Percentiles rank a stretch among this genome's conserved stretches.
Evolutionary conservation across 176 grass and related monocot species (phyloP).

Genomic region (Canna indica): DNA sequence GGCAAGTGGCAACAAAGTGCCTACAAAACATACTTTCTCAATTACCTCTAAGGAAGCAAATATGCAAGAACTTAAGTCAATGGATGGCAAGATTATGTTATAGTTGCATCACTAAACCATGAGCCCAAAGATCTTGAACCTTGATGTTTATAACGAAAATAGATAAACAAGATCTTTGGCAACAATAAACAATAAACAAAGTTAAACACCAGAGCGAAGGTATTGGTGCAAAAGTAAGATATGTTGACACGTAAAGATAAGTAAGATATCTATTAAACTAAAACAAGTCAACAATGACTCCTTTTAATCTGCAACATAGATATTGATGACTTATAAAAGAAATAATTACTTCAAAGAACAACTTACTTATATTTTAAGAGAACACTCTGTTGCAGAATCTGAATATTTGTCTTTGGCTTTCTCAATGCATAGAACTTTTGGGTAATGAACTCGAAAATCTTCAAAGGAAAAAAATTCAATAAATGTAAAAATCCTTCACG

Average conservation of each 20-base stretch:
- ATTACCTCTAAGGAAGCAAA: too few species aligned
- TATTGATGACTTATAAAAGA: not conserved
- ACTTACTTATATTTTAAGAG: conserved; percentile 98
- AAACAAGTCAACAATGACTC: not conserved
- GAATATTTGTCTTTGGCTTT: conserved; percentile 99
- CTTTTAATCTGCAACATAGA: not conserved
- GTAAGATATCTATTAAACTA: not conserved
- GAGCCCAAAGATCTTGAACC: too few species aligned
- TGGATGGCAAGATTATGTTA: too few species aligned
- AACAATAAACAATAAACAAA: too few species aligned
- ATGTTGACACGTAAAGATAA: not conserved
- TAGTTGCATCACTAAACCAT: too few species aligned
- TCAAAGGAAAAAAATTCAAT: conserved; percentile 35
- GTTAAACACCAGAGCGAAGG: too few species aligned
- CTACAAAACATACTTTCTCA: too few species aligned
- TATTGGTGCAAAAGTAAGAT: not conserved
- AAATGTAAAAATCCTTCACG: not conserved
- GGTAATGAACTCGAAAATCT: conserved; percentile 91
- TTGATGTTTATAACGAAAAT: not conserved
- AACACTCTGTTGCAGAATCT: conserved; percentile 95
- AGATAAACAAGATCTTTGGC: too few species aligned
- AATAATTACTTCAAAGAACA: not conserved
- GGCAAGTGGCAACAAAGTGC: too few species aligned
- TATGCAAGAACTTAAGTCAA: too few species aligned
- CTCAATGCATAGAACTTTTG: conserved; percentile 98